A percentile compares a stretch with the other conserved stretches of the same genome.
Conservation (phyloP, 164 flowering plant species). For the Vitis vinifera region DNA sequence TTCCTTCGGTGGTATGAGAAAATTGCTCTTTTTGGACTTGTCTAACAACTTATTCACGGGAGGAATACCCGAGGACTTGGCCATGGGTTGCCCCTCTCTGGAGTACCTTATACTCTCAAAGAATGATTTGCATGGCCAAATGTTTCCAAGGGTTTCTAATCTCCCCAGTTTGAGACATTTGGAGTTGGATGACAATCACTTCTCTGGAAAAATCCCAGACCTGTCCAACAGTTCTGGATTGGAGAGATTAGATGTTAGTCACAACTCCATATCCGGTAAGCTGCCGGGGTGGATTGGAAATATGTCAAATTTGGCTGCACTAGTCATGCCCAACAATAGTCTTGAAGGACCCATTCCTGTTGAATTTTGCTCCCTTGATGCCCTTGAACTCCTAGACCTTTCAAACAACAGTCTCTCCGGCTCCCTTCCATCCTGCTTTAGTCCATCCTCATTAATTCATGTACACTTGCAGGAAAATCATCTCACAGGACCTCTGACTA, state of each 20-base stretch:
- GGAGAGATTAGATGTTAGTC: background rate
- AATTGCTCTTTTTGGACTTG: background rate
- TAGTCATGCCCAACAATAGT: background rate
- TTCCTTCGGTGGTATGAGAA: slow-evolving; percentile 4
- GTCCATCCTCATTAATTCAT: background rate
- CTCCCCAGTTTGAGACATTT: background rate
- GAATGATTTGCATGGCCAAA: slow-evolving; percentile 9
- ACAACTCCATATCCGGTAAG: background rate
- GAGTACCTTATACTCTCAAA: background rate
- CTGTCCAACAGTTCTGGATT: background rate
- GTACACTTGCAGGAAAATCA: background rate
- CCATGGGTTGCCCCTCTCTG: background rate
- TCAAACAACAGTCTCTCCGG: background rate
- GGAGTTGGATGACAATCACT: background rate
- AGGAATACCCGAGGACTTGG: slow-evolving; percentile 1
- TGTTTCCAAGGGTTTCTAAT: slow-evolving; percentile 4
- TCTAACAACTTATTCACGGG: slow-evolving; percentile 3
- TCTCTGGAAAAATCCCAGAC: background rate
- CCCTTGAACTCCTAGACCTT: background rate
- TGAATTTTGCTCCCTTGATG: background rate
- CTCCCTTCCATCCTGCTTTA: slow-evolving; percentile 2
- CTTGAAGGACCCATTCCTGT: background rate
- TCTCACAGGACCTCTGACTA: background rate
- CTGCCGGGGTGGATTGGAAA: slow-evolving; percentile 5
- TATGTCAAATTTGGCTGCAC: background rate